Evolutionary conservation across 2,329 filamentous ascomycete species (phyloP).

Genomic region (Pyrenochaeta sp.): DNA sequence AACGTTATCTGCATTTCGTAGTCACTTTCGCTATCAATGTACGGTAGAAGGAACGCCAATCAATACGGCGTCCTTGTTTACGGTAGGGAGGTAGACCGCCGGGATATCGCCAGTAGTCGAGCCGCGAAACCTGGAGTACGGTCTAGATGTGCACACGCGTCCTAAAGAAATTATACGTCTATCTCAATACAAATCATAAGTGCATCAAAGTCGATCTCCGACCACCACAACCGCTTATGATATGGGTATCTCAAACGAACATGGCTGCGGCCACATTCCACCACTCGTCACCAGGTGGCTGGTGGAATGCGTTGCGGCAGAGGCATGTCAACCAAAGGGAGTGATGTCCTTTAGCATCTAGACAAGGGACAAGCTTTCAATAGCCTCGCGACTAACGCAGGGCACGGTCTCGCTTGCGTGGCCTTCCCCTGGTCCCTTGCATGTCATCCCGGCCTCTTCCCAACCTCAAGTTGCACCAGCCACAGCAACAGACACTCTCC

Average conservation of each 20-base stretch:
- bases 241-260: neutral
- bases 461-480: constrained; percentile 24
- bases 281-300: neutral
- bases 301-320: constrained; percentile 3
- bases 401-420: constrained; percentile 3
- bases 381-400: neutral
- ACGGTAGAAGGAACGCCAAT: constrained; percentile 2
- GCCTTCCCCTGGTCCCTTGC: constrained; percentile 17
- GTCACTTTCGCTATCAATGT: constrained; percentile 11
- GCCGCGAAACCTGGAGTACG: neutral
- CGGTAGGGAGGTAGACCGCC: constrained; percentile 6
- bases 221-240: neutral
- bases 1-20: constrained; percentile 25
- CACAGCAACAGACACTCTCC: constrained; percentile 7
- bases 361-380: neutral
- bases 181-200: constrained; percentile 1
- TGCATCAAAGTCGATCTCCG: neutral
- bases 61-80: constrained; percentile 1
- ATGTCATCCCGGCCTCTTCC: constrained; percentile 17
- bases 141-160: neutral
- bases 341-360: neutral
- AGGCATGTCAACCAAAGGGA: neutral
- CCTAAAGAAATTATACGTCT: constrained; percentile 8
- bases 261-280: constrained; percentile 6
- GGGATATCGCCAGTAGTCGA: constrained; percentile 3